Percentiles rank a stretch among this genome's conserved stretches.
phyloP scores from a whole-genome alignment of 345 rosid species.

The Ailanthus altissimus region DNA sequence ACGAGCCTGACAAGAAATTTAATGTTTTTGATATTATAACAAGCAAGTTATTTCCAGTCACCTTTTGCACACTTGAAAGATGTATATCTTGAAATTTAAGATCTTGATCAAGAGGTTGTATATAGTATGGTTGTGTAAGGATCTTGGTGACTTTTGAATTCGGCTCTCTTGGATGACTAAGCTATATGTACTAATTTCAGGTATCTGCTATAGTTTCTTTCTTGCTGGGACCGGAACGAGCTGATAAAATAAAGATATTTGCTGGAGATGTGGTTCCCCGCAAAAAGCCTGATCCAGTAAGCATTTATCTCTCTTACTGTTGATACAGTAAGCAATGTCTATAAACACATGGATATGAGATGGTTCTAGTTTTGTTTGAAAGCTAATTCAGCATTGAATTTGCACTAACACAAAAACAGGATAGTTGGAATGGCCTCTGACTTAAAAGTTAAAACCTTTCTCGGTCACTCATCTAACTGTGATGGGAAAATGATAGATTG shows the following conservation, averaged over 20 bases:
- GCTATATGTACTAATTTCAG: slow-evolving; percentile 38
- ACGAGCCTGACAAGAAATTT: not conserved
- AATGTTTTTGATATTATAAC: slow-evolving; percentile 17
- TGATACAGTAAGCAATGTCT: not conserved
- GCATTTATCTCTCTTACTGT: not conserved
- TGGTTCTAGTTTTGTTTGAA: slow-evolving; percentile 7
- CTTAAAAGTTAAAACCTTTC: slow-evolving; percentile 3
- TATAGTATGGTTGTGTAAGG: not conserved
- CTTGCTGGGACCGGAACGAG: slow-evolving; percentile 87
- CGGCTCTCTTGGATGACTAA: slow-evolving; percentile 10
- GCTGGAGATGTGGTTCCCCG: slow-evolving; percentile 94
- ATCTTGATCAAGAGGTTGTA: not conserved
- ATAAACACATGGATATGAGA: not conserved
- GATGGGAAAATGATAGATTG: not conserved
- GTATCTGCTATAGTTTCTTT: slow-evolving; percentile 88
- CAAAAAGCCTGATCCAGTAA: slow-evolving; percentile 94
- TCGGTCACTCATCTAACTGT: not conserved
- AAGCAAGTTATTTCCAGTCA: not conserved
- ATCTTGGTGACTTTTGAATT: not conserved
- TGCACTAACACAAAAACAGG: not conserved
- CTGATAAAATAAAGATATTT: slow-evolving; percentile 82
- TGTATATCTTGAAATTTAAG: not conserved
- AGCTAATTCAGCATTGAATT: not conserved
- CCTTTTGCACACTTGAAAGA: not conserved
- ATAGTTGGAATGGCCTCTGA: not conserved